Evolutionary conservation across 2,329 filamentous ascomycete species (phyloP).

Genomic region (Phialophora chinensis): DNA sequence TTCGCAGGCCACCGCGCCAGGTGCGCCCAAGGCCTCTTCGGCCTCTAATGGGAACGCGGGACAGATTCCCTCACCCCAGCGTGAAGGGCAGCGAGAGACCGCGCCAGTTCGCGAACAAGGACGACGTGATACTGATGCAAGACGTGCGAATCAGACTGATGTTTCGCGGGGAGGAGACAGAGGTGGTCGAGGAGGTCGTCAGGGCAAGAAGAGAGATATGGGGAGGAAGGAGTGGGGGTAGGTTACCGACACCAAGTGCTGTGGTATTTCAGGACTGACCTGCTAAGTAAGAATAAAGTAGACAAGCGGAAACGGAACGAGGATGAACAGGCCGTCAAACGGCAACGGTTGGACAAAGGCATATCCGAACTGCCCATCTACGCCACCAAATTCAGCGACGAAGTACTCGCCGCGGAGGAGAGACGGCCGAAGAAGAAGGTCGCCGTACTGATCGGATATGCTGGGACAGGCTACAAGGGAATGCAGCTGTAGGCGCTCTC

Average conservation of each 20-base stretch:
- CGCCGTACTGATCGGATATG: conserved; percentile 92
- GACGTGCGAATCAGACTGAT: conserved; percentile 32
- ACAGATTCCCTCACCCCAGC: neutral
- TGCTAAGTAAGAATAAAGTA: conserved; percentile 54
- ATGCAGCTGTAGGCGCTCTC: conserved; percentile 75
- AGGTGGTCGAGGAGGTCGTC: conserved; percentile 41
- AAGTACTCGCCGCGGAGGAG: conserved; percentile 86
- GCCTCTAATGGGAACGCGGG: neutral
- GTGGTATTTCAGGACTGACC: conserved; percentile 52
- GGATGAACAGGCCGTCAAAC: conserved; percentile 60
- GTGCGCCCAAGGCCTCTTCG: conserved; percentile 9
- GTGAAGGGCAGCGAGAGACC: conserved; percentile 2
- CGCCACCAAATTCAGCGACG: conserved; percentile 67
- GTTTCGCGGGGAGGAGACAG: conserved; percentile 32
- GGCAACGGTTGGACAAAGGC: conserved; percentile 57
- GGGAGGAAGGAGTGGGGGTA: conserved; percentile 71
- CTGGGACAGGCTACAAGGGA: conserved; percentile 93
- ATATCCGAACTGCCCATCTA: conserved; percentile 56
- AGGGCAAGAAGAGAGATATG: conserved; percentile 67
- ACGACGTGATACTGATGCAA: conserved; percentile 15
- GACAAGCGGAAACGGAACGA: conserved; percentile 61
- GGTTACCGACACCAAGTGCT: conserved; percentile 42
- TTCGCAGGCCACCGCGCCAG: conserved; percentile 19
- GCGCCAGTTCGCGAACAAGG: conserved; percentile 17
- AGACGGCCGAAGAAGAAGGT: conserved; percentile 94